A percentile compares a stretch with the other conserved stretches of the same genome.
These are phyloP conservation scores for Moricandia arvensis DNA, from an alignment of 345 rosid genomes.

Conservation along the genomic window DNA sequence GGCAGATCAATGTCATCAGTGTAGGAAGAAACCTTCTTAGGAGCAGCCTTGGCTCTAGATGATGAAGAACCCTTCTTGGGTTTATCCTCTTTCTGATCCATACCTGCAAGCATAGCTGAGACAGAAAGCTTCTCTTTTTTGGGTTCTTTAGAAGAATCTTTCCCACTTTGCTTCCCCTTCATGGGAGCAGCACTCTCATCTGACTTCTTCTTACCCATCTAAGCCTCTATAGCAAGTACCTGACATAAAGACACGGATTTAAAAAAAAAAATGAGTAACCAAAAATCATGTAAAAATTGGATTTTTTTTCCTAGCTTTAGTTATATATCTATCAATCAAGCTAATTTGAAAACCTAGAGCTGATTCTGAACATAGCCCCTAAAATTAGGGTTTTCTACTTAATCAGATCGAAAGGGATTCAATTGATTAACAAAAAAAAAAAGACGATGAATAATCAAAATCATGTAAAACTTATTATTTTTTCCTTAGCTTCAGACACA, in stretches of 20 bases:
- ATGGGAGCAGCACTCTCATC: conserved; percentile 50
- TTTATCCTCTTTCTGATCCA: conserved; percentile 80
- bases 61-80: conserved; percentile 63
- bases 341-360: neutral
- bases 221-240: conserved; percentile 8
- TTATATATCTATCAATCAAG: neutral
- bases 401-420: conserved; percentile 2
- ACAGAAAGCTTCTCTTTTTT: conserved; percentile 69
- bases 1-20: conserved; percentile 87
- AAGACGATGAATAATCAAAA: too few species aligned
- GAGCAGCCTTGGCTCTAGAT: conserved; percentile 52
- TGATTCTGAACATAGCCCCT: neutral
- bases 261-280: neutral
- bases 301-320: neutral
- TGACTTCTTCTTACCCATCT: conserved; percentile 76
- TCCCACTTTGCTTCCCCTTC: conserved; percentile 53
- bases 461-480: too few species aligned
- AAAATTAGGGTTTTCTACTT: conserved; percentile 10
- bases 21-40: conserved; percentile 53
- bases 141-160: conserved; percentile 55
- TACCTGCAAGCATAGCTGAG: conserved; percentile 75
- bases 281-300: neutral
- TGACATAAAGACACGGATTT: conserved; percentile 10
- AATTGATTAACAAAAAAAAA: neutral
- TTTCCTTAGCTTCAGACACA: too few species aligned